These are phyloP conservation scores for Candida tropicalis DNA, from an alignment of 1,139 yeast genomes.

Conservation along the genomic window DNA sequence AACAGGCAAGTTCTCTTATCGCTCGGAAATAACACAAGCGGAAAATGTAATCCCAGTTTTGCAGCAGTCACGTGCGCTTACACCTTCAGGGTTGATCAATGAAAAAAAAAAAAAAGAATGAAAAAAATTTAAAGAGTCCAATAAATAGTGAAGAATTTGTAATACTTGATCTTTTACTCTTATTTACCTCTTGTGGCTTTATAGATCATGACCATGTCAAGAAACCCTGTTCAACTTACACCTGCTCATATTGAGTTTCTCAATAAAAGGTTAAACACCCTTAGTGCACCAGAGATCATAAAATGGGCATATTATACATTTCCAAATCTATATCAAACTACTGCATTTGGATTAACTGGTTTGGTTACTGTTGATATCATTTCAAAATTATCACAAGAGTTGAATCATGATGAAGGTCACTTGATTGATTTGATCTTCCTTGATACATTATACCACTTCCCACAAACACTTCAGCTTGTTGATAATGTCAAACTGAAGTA, in stretches of 20 bases:
- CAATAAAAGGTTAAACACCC: constrained; percentile 57
- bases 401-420: constrained; percentile 23
- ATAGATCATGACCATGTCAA: neutral
- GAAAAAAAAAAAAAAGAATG: neutral
- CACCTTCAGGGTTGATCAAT: constrained; percentile 4
- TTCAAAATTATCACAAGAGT: constrained; percentile 46
- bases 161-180: neutral
- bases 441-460: constrained; percentile 91
- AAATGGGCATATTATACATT: constrained; percentile 82
- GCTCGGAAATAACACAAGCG: neutral
- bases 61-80: constrained; percentile 6
- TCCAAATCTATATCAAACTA: constrained; percentile 83
- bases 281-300: constrained; percentile 72
- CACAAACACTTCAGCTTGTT: constrained; percentile 84
- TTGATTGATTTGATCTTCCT: constrained; percentile 79
- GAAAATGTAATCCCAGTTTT: neutral
- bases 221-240: constrained; percentile 21
- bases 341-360: constrained; percentile 95
- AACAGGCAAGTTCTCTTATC: constrained; percentile 1
- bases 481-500: constrained; percentile 59
- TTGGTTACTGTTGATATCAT: constrained; percentile 85
- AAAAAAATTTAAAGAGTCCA: neutral
- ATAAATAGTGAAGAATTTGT: neutral
- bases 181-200: neutral
- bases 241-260: constrained; percentile 58